Percentiles rank a stretch among this genome's conserved stretches.
Conservation (phyloP, 2,329 filamentous ascomycete genomes). For the Zasmidium citrigriseum region DNA sequence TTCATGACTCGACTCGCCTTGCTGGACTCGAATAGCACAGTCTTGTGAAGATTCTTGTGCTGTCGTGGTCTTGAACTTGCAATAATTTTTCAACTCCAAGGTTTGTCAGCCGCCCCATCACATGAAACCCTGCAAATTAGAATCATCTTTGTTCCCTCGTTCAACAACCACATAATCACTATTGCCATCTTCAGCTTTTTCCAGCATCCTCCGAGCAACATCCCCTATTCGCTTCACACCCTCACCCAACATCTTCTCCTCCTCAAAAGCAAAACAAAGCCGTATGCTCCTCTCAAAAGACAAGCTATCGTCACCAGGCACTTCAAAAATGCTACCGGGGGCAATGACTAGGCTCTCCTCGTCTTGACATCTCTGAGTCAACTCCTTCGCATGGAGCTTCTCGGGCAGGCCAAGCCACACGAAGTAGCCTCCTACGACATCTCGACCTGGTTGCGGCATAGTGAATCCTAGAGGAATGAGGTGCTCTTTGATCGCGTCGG, state of each 20-base stretch:
- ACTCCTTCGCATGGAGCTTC: constrained; percentile 53
- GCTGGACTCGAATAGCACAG: no score
- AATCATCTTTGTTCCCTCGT: constrained; percentile 11
- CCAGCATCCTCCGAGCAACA: constrained; percentile 46
- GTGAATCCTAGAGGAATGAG: constrained; percentile 65
- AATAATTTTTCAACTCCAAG: no score
- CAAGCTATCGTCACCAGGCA: constrained; percentile 49
- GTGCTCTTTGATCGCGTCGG: constrained; percentile 59
- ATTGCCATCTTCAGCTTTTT: constrained; percentile 1
- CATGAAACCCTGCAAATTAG: constrained; percentile 15
- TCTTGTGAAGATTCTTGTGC: no score
- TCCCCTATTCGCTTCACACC: constrained; percentile 65
- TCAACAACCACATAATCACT: constrained; percentile 23
- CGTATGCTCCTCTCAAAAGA: constrained; percentile 62
- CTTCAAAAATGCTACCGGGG: constrained; percentile 68
- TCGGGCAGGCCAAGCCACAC: constrained; percentile 72
- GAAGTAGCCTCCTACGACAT: constrained; percentile 78
- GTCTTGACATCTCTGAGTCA: constrained; percentile 59
- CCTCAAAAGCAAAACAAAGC: constrained; percentile 73
- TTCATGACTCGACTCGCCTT: no score
- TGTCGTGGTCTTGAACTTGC: no score
- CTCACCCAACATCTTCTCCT: constrained; percentile 65
- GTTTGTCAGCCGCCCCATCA: neutral
- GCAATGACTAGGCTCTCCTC: constrained; percentile 70
- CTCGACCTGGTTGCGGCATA: constrained; percentile 44